Evolutionary conservation across 495 filamentous ascomycete species (phyloP), one percentile per base, ranked within the genome.

Genomic region (Xylona heveae): DNA sequence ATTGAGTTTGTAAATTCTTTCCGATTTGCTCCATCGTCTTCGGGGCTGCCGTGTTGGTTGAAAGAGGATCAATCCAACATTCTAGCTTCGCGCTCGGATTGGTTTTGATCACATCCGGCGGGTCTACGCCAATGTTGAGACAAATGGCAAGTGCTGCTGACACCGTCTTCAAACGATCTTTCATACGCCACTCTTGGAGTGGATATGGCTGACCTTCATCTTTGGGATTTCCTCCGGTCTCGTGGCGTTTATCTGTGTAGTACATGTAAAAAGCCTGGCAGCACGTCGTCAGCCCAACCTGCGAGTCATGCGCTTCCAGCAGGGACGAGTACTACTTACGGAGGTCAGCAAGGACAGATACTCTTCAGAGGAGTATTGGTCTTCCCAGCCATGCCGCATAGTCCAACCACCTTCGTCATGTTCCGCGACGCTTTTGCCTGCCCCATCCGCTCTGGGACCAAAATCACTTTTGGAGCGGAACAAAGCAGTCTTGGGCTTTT

Each of bases 101-200:
- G 6, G 88, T 93, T 55, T 91, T 88, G 46, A 94, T 68, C 34
- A 90, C 79, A 55, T 95, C 88, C 0, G 88, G 88, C 12, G 88
- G 88, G 42, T 99, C 88, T 19, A 95, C 90, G 22, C 88, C 90
- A 21, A 99, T 85, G 42, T 99, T 99, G 36, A 99, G 59, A 49
- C 88, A 99, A 20, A 99, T 68, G 0, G 82, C 81, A 5, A 99
- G 64, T 19, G 85, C 82, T 19, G 90, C 88, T 2, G 82, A 91
- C 14, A 95, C 83, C 0, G 88, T 99, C 56, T 99, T 99, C 36
- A 94, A 57, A 4, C 88, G 71, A 50, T 99, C 90, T 35, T 77
- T 74, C 79, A 93, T 92, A 28, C 85, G 74, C 88, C 88, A 99
- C 41, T 95, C 85, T 45, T 84, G 72, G 8, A 85, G 68, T 3